Evolutionary conservation across 2,329 filamentous ascomycete species (phyloP), one percentile per base, ranked within the genome.

Genomic region (Colletotrichum orbiculare): DNA sequence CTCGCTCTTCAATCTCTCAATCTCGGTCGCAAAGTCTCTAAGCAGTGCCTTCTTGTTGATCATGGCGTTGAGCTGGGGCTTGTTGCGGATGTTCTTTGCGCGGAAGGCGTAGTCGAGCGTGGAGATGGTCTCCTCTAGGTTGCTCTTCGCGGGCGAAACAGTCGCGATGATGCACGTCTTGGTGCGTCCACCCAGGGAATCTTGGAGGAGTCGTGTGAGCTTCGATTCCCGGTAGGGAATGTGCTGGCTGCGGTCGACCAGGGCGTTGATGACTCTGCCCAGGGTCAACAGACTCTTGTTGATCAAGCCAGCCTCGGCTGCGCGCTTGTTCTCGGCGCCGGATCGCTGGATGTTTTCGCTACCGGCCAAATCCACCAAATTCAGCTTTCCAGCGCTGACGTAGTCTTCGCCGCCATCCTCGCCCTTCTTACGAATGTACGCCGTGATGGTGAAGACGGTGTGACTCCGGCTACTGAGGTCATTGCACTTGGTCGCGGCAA

Each of bases 401-500:
- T 92, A 94, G 67, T 98, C 95, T 74, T 98, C 94, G 4, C 94
- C 94, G 3, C 94, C 94, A 66, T 91, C 89, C 52, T 96, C 92
- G 2, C 88, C 88, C 1, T 88, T 88, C 67, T 91, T 90, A 78
- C 97, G 97, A 73, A 94, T 90, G 74, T 94, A 93, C 1, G 94
- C 92, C 1, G 95, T 97, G 66, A 99, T 92, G 8, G 96, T 98
- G 74, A 99, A 99, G 25, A 99, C 91, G 0, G 96, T 99, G 75
- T 99, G 96, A 81, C 94, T 97, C 76, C 96, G 89, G 72, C 94
- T 97, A 78, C 94, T 97, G 60, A 98, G 87, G 72, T 99, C 96
- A 76, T 99, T 99, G 86, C 96, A 99, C 78, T 98, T 98, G n/a
- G 96, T 99, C 4, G 96, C 94, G 6, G 96, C 96, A n/a, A 99